These are phyloP conservation scores for Backusella psychrophila DNA, from an alignment of 192 early-diverging fungal species.

Conservation along the genomic window DNA sequence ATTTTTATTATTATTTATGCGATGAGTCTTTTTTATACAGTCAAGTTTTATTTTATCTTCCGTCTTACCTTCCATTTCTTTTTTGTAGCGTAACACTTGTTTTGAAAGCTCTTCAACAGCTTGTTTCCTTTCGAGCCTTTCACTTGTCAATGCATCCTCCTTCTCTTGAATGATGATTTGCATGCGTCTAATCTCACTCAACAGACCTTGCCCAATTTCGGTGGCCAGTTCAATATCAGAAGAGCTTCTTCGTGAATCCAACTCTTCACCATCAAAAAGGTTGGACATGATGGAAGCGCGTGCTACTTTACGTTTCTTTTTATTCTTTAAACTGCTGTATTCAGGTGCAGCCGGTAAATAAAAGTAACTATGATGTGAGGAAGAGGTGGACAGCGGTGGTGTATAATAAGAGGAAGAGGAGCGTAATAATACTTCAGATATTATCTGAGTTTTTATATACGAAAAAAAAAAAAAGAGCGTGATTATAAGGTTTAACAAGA, in stretches of 20 bases:
- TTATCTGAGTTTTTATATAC: not conserved
- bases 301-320: not conserved
- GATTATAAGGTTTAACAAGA: not conserved
- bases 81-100: constrained; percentile 19
- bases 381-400: not conserved
- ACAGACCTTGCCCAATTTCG: constrained; percentile 34
- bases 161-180: constrained; percentile 29
- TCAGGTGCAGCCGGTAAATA: not conserved
- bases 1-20: not conserved
- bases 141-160: constrained; percentile 22
- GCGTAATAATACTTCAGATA: not conserved
- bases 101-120: constrained; percentile 15
- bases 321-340: not conserved
- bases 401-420: not conserved
- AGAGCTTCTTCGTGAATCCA: not conserved
- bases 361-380: not conserved
- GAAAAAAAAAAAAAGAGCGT: not conserved
- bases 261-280: not conserved
- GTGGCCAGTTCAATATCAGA: constrained; percentile 38
- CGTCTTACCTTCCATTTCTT: constrained; percentile 29
- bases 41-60: not conserved
- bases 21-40: not conserved
- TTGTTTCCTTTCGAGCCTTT: constrained; percentile 17
- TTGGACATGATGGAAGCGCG: not conserved
- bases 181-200: constrained; percentile 34